Conservation (phyloP, 2,329 filamentous ascomycete species). For the Periconia sp. region DNA sequence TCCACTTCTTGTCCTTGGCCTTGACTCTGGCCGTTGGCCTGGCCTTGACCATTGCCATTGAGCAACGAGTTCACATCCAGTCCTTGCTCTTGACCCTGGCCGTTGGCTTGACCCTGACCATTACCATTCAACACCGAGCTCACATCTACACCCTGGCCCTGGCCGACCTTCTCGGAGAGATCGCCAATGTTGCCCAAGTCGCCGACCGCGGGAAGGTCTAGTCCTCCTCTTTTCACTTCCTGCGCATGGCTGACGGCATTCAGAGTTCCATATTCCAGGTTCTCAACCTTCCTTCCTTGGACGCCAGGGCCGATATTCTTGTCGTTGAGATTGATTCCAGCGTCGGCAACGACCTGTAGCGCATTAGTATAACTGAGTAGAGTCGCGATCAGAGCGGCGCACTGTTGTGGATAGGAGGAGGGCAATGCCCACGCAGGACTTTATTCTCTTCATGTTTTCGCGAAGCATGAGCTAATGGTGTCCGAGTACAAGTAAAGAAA, state of each 20-base stretch:
- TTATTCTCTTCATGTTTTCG: conserved; percentile 38
- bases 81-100: conserved; percentile 9
- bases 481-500: conserved; percentile 6
- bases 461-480: not conserved
- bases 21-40: conserved; percentile 4
- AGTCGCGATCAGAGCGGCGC: conserved; percentile 14
- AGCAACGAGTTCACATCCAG: conserved; percentile 27
- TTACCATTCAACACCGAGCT: conserved; percentile 24
- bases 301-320: conserved; percentile 26
- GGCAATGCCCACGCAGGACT: conserved; percentile 27
- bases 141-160: conserved; percentile 23
- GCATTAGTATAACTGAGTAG: conserved; percentile 20
- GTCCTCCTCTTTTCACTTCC: conserved; percentile 16
- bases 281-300: conserved; percentile 29
- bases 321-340: conserved; percentile 32
- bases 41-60: conserved; percentile 14
- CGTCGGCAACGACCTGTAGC: conserved; percentile 29
- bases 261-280: conserved; percentile 27
- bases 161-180: conserved; percentile 20
- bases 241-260: conserved; percentile 21
- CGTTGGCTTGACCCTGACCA: conserved; percentile 6
- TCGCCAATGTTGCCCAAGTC: conserved; percentile 13
- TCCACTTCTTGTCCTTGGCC: conserved; percentile 9
- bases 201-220: conserved; percentile 15
- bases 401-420: conserved; percentile 39